phyloP scores from a whole-genome alignment of 2,329 filamentous ascomycete species.

The Cladophialophora yegresii region DNA sequence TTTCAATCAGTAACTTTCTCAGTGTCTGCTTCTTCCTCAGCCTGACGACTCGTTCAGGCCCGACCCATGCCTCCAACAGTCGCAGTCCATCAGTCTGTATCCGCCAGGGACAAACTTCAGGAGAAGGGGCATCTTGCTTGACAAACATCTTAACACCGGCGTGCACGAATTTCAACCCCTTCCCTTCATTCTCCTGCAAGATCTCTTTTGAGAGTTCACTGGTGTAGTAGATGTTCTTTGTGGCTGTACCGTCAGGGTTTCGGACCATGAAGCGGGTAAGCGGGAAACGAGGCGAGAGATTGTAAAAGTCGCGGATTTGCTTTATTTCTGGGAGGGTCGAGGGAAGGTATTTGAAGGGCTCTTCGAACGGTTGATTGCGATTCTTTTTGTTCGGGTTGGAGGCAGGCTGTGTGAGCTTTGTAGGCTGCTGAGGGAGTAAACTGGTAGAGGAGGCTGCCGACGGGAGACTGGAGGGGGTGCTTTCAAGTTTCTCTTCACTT shows the following conservation, averaged over 20 bases:
- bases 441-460: conserved; percentile 1
- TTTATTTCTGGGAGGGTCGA: conserved; percentile 71
- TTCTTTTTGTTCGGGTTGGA: conserved; percentile 42
- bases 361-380: conserved; percentile 64
- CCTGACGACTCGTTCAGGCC: conserved; percentile 71
- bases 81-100: conserved; percentile 93
- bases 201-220: conserved; percentile 82
- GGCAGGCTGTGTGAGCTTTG: background rate
- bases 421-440: background rate
- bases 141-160: conserved; percentile 99
- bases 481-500: conserved; percentile 21
- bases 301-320: conserved; percentile 80
- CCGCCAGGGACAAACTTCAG: conserved; percentile 86
- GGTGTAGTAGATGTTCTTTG: conserved; percentile 97
- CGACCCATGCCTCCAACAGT: conserved; percentile 88
- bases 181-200: conserved; percentile 80
- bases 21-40: conserved; percentile 78
- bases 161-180: conserved; percentile 92
- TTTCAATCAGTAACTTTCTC: conserved; percentile 80
- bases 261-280: conserved; percentile 92
- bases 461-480: background rate
- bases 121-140: conserved; percentile 88
- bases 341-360: conserved; percentile 87
- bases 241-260: conserved; percentile 82
- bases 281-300: conserved; percentile 80